Percentiles rank a stretch among this genome's conserved stretches.
Evolutionary conservation across 345 rosid genomes (phyloP).

Genomic region (Clausena lansium): DNA sequence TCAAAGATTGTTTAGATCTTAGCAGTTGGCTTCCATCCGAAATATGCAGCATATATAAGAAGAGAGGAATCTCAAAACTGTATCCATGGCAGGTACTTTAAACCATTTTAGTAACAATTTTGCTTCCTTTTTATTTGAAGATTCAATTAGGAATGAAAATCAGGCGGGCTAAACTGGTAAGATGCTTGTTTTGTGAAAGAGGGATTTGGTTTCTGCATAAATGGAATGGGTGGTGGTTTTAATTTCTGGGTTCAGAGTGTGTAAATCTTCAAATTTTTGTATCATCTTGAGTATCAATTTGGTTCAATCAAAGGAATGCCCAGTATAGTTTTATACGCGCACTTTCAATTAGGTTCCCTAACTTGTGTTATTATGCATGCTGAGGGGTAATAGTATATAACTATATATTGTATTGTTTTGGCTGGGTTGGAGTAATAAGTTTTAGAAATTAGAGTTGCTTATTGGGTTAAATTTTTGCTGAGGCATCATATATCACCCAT

Average conservation of each 20-base stretch:
- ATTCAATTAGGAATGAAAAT: not conserved
- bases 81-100: constrained; percentile 91
- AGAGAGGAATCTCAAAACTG: constrained; percentile 77
- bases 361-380: not conserved
- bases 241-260: not conserved
- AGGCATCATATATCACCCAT: not conserved
- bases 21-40: constrained; percentile 85
- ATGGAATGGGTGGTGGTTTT: not conserved
- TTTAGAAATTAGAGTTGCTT: not conserved
- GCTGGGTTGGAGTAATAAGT: not conserved
- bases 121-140: not conserved
- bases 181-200: not conserved
- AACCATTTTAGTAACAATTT: not conserved
- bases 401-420: not conserved
- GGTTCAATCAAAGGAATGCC: not conserved
- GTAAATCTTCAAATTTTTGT: not conserved
- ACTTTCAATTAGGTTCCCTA: not conserved
- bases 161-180: not conserved
- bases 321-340: not conserved
- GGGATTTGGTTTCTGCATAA: not conserved
- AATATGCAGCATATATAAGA: constrained; percentile 68
- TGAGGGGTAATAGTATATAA: not conserved
- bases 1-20: constrained; percentile 49
- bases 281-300: not conserved
- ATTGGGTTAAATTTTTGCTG: not conserved